Conservation (phyloP, 805 yeast genomes). For the Candida michaelii region DNA sequence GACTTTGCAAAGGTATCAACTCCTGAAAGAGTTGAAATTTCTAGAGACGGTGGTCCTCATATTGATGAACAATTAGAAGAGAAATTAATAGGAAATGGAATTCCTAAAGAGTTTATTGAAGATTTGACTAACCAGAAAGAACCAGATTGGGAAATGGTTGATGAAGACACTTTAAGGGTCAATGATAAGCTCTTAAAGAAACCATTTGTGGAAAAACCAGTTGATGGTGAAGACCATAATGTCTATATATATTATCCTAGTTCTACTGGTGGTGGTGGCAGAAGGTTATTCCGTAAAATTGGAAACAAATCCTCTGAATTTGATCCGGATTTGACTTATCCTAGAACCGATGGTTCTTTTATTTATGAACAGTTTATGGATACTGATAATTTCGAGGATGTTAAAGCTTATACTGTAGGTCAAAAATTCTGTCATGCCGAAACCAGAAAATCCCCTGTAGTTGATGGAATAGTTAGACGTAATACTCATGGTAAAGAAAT, state of each 20-base stretch:
- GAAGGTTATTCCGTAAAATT: slow-evolving; percentile 89
- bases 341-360: slow-evolving; percentile 88
- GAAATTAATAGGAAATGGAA: slow-evolving; percentile 47
- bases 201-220: slow-evolving; percentile 98
- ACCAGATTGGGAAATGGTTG: slow-evolving; percentile 85
- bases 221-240: slow-evolving; percentile 98
- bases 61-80: slow-evolving; percentile 55
- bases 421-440: slow-evolving; percentile 92
- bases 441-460: slow-evolving; percentile 97
- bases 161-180: slow-evolving; percentile 70
- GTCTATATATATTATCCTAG: slow-evolving; percentile 88
- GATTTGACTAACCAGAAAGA: slow-evolving; percentile 67
- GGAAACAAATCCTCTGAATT: slow-evolving; percentile 97
- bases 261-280: slow-evolving; percentile 95
- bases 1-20: slow-evolving; percentile 86
- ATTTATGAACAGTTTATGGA: slow-evolving; percentile 95
- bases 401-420: slow-evolving; percentile 97
- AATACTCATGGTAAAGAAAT: slow-evolving; percentile 98
- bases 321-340: slow-evolving; percentile 71
- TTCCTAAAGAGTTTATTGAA: slow-evolving; percentile 46
- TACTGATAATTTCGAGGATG: slow-evolving; percentile 97
- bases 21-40: slow-evolving; percentile 82
- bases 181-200: slow-evolving; percentile 71
- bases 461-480: slow-evolving; percentile 97
- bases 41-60: slow-evolving; percentile 96